phyloP scores from a whole-genome alignment of 345 rosid genomes.

The Durio zibethinus region DNA sequence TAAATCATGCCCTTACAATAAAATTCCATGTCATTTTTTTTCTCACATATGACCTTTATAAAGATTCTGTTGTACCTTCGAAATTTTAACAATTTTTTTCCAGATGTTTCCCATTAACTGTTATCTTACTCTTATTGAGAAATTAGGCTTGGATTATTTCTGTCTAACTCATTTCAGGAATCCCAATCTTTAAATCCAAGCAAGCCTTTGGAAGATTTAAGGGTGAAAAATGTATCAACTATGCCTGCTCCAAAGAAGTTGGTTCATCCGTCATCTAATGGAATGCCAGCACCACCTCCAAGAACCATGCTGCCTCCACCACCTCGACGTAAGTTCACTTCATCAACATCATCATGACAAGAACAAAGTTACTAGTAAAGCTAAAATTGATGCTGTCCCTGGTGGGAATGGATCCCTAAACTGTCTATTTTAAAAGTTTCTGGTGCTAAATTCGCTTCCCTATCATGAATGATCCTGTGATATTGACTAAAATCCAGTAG shows the following conservation, averaged over 20 bases:
- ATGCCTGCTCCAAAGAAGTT: constrained; percentile 52
- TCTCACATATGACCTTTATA: background rate
- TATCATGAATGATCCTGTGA: background rate
- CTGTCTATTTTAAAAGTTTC: background rate
- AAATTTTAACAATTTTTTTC: background rate
- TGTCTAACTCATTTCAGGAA: constrained; percentile 41
- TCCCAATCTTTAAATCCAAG: constrained; percentile 30
- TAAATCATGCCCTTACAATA: background rate
- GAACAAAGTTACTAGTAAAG: constrained; percentile 20
- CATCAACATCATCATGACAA: constrained; percentile 29
- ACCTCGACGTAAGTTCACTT: constrained; percentile 49
- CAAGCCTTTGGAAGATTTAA: constrained; percentile 23
- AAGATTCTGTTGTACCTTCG: background rate
- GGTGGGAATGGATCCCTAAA: constrained; percentile 35
- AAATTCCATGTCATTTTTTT: background rate
- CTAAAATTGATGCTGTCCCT: constrained; percentile 43
- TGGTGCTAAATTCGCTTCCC: constrained; percentile 1
- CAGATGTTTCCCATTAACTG: background rate
- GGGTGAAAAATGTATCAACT: constrained; percentile 33
- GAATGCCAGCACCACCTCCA: constrained; percentile 35
- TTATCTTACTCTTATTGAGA: constrained; percentile 15
- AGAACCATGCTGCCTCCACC: constrained; percentile 40
- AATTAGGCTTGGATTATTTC: constrained; percentile 22
- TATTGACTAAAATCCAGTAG: background rate
- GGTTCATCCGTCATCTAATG: constrained; percentile 30